Evolutionary conservation across 2,329 filamentous ascomycete species (phyloP), one percentile per base, ranked within the genome.

Genomic region (Diaporthe ilicicola): DNA sequence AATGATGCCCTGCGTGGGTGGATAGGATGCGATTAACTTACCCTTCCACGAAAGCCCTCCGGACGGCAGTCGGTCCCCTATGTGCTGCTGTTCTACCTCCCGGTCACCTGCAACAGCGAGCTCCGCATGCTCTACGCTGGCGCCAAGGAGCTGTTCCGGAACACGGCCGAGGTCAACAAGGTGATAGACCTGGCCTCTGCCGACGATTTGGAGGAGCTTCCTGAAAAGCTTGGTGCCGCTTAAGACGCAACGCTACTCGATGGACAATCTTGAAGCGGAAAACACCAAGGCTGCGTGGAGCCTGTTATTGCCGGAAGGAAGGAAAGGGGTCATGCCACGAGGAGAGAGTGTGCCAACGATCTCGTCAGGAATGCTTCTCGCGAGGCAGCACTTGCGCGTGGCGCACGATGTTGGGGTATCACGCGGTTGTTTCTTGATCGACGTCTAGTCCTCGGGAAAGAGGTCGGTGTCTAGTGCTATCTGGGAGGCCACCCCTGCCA

Each of bases 91-190:
- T 98, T 97, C 85, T 98, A 97, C 84, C 90, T 98, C 27, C 96
- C 96, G 9, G 92, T 92, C 65, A 98, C 95, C 61, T 96, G 94
- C 84, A 98, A 97, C 80, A 90, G 88, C 75, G 93, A 95, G 78
- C 85, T 93, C 78, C 90, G 94, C 76, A 98, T 98, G 96, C 85
- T 96, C 79, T 99, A 98, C 81, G 96, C 96, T 37, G 93, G 95
- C 48, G 96, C 96, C 53, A 97, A 98, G 83, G 96, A 99, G 84
- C 83, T 98, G 81, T 94, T 98, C 92, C 90, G 95, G 74, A 97
- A 94, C 79, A 97, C 94, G 68, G 93, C 93, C 71, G 94, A 98
- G 84, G 95, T 94, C n/a, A 92, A 92, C 67, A 90, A 89, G 75
- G 92, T 98, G 32, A 89, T 99, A 73, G 95, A 98, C 81, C 90